phyloP scores from a whole-genome alignment of 140 eudicot genomes.

The Senecio squalidus region DNA sequence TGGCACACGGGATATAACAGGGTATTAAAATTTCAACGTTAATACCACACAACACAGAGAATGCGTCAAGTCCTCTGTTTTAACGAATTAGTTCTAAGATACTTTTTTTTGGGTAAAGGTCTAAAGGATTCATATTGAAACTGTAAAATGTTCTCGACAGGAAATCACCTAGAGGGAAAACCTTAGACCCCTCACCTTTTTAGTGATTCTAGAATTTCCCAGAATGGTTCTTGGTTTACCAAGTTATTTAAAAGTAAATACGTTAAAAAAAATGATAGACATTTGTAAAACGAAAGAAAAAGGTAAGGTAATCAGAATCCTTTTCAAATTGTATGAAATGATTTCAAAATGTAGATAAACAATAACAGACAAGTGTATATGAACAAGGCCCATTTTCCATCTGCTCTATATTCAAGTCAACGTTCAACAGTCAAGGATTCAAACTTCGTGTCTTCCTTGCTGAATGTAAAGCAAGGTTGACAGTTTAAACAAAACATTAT shows the following conservation, averaged over 20 bases:
- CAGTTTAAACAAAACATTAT: conserved; percentile 1
- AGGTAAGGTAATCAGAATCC: neutral
- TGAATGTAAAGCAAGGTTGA: neutral
- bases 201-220: neutral
- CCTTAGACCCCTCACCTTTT: too few species aligned
- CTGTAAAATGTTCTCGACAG: too few species aligned
- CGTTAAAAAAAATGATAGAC: neutral
- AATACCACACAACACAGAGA: too few species aligned
- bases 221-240: neutral
- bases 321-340: neutral
- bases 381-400: neutral
- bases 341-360: neutral
- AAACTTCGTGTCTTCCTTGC: neutral
- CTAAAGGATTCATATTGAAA: too few species aligned
- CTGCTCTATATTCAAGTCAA: neutral
- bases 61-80: too few species aligned
- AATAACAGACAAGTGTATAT: neutral
- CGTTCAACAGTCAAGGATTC: conserved; percentile 1
- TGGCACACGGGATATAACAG: neutral
- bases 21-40: too few species aligned
- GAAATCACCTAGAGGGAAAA: too few species aligned
- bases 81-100: too few species aligned
- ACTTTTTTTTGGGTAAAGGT: too few species aligned
- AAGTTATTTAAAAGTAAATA: neutral
- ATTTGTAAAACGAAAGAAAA: neutral